phyloP scores from a whole-genome alignment of 2,329 filamentous ascomycete species.

The Fusarium pseudocircinatum region DNA sequence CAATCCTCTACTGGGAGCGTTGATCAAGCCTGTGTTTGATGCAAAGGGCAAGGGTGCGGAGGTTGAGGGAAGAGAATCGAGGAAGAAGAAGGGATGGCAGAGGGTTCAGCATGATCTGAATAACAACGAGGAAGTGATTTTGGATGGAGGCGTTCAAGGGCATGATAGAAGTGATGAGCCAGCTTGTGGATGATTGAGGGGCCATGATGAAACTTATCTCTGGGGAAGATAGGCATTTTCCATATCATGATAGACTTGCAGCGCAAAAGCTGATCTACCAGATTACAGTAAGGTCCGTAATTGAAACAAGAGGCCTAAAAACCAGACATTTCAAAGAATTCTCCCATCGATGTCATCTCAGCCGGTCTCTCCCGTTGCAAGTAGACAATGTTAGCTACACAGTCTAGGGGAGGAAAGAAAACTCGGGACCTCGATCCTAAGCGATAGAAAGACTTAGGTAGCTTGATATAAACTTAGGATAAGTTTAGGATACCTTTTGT shows the following conservation, averaged over 20 bases:
- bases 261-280: background rate
- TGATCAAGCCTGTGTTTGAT: conserved; percentile 72
- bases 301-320: background rate
- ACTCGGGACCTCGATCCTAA: too few relatives aligned
- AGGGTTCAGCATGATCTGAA: conserved; percentile 69
- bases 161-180: conserved; percentile 52
- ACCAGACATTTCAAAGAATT: background rate
- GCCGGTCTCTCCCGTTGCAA: background rate
- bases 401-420: too few relatives aligned
- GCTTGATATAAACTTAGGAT: too few relatives aligned
- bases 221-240: background rate
- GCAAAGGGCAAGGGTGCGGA: conserved; percentile 61
- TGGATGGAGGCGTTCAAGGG: conserved; percentile 65
- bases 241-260: background rate
- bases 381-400: background rate
- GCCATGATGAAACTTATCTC: background rate
- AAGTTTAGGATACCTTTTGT: too few relatives aligned
- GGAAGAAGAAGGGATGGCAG: conserved; percentile 61
- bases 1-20: conserved; percentile 72
- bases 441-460: too few relatives aligned
- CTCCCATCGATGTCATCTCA: background rate
- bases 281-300: background rate
- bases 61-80: conserved; percentile 52
- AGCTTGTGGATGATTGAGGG: conserved; percentile 45
- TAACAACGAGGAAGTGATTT: conserved; percentile 67